Percentiles rank a stretch among this genome's conserved stretches.
Evolutionary conservation across 306 rosid genomes (phyloP).

Genomic region (Rosa chinensis): DNA sequence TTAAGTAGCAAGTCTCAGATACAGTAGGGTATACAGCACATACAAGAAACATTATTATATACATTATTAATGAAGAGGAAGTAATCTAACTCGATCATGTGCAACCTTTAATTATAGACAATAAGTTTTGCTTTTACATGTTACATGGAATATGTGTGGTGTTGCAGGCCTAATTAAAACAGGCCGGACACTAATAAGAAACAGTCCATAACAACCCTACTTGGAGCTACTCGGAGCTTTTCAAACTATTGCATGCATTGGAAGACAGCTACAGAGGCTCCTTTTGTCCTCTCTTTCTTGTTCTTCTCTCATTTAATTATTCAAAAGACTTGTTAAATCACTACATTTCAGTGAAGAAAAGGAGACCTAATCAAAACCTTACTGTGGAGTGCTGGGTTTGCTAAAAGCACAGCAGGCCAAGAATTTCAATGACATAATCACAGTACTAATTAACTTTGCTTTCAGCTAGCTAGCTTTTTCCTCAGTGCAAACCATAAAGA

Average conservation of each 20-base stretch:
- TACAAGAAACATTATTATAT: not conserved
- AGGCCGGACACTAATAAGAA: not conserved
- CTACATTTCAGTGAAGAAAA: not conserved
- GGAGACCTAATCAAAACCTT: not conserved
- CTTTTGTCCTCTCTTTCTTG: conserved; percentile 16
- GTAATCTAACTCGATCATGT: not conserved
- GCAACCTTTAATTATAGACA: not conserved
- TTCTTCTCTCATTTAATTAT: not conserved
- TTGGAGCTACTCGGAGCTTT: not conserved
- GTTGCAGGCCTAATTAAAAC: conserved; percentile 8
- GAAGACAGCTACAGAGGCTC: not conserved
- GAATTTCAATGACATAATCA: not conserved
- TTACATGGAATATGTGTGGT: not conserved
- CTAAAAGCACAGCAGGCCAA: conserved; percentile 1
- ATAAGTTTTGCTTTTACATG: not conserved
- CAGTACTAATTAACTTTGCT: not conserved
- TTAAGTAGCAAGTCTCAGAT: not conserved
- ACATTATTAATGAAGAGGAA: not conserved
- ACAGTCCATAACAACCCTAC: not conserved
- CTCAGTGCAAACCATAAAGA: not conserved
- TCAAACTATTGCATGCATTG: not conserved
- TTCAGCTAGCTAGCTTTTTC: not conserved
- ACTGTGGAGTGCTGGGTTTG: conserved; percentile 3
- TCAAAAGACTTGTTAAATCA: not conserved
- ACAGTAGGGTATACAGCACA: not conserved